Percentiles rank a stretch among this genome's conserved stretches.
Conservation (phyloP, 2,329 filamentous ascomycete species). For the Claviceps pazoutovae region DNA sequence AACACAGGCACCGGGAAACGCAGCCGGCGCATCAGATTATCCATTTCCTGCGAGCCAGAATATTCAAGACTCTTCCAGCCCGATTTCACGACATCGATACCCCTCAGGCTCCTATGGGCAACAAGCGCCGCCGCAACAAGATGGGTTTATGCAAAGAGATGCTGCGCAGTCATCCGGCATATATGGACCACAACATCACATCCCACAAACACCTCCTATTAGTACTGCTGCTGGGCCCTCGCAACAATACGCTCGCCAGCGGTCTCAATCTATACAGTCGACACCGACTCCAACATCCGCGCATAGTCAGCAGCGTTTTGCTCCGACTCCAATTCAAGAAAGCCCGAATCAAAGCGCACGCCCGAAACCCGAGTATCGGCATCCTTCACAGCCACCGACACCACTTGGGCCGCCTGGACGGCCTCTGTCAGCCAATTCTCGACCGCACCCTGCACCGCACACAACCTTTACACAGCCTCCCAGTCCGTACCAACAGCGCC, state of each 20-base stretch:
- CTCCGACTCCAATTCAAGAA: constrained; percentile 34
- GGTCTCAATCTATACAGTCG: constrained; percentile 45
- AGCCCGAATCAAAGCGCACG: constrained; percentile 37
- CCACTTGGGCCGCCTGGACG: constrained; percentile 40
- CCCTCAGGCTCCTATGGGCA: constrained; percentile 28
- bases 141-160: constrained; percentile 32
- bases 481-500: constrained; percentile 46
- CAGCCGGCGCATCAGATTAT: constrained; percentile 30
- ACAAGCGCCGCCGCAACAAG: constrained; percentile 24
- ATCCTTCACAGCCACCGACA: constrained; percentile 39
- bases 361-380: constrained; percentile 28
- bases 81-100: constrained; percentile 38
- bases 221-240: constrained; percentile 24
- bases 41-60: constrained; percentile 34
- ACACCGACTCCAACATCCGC: constrained; percentile 48
- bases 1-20: constrained; percentile 28
- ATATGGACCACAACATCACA: constrained; percentile 27
- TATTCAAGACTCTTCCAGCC: constrained; percentile 31
- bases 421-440: constrained; percentile 24
- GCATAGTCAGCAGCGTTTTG: constrained; percentile 43
- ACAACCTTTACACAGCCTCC: constrained; percentile 33
- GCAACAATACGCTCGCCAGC: constrained; percentile 28
- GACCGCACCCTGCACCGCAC: constrained; percentile 28
- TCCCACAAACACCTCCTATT: constrained; percentile 37
- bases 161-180: constrained; percentile 20